Evolutionary conservation across 2,329 filamentous ascomycete genomes (phyloP).

Genomic region (Tolypocladium cylindrosporum): DNA sequence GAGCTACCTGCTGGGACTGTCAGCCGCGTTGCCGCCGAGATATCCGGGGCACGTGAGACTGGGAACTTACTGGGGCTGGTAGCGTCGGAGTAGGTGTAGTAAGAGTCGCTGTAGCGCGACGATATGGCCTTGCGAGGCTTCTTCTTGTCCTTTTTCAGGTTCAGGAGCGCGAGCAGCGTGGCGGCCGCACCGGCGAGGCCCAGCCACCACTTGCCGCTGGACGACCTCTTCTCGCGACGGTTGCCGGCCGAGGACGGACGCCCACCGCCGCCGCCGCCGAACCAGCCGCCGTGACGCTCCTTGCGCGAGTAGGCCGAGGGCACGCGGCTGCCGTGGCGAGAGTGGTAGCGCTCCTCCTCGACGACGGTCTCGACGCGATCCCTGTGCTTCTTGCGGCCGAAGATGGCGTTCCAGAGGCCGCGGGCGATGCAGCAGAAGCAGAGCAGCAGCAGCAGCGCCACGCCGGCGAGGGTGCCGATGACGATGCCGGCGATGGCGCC

Average conservation of each 20-base stretch:
- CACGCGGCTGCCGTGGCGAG: slow-evolving; percentile 32
- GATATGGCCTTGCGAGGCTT: slow-evolving; percentile 26
- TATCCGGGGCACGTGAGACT: neutral
- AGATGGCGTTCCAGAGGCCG: slow-evolving; percentile 52
- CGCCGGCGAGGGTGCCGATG: slow-evolving; percentile 59
- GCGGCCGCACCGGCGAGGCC: slow-evolving; percentile 40
- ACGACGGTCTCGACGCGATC: slow-evolving; percentile 43
- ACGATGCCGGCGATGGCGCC: slow-evolving; percentile 77
- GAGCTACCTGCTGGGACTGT: slow-evolving; percentile 28
- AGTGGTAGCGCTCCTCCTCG: slow-evolving; percentile 50
- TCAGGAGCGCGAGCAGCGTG: slow-evolving; percentile 44
- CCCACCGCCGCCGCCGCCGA: slow-evolving; percentile 35
- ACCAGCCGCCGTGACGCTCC: slow-evolving; percentile 47
- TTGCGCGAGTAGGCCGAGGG: slow-evolving; percentile 35
- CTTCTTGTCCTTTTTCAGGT: slow-evolving; percentile 41
- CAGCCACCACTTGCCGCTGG: slow-evolving; percentile 39
- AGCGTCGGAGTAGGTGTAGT: slow-evolving; percentile 41
- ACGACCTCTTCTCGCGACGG: slow-evolving; percentile 37
- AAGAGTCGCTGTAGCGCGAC: slow-evolving; percentile 41
- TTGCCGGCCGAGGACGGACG: slow-evolving; percentile 25
- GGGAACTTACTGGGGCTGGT: slow-evolving; percentile 38
- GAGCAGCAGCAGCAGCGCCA: slow-evolving; percentile 56
- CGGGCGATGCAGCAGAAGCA: slow-evolving; percentile 66
- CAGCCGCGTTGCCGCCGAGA: slow-evolving; percentile 3
- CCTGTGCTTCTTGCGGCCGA: slow-evolving; percentile 46